These are phyloP conservation scores for Ceraceosorus guamensis DNA, from an alignment of 1,284 basidiomycete species.

Conservation along the genomic window DNA sequence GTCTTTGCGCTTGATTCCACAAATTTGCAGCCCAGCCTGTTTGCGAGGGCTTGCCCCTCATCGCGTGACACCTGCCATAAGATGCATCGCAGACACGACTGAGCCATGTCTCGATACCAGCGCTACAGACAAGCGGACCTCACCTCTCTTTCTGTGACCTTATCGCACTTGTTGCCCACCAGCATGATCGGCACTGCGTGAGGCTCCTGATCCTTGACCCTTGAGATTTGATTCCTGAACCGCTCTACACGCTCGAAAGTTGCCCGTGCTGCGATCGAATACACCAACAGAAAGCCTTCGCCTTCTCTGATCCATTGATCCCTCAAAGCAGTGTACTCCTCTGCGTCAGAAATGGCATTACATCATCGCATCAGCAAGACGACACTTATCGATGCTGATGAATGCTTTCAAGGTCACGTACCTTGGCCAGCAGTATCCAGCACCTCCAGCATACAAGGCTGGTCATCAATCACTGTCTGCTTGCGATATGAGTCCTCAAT, in stretches of 20 bases:
- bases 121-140: too few relatives aligned
- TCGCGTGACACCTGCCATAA: conserved; percentile 23
- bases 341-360: conserved; percentile 13
- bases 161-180: conserved; percentile 80
- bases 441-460: conserved; percentile 62
- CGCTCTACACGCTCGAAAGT: conserved; percentile 49
- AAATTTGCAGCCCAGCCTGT: conserved; percentile 48
- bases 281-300: conserved; percentile 50
- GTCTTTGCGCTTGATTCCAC: conserved; percentile 50
- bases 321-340: conserved; percentile 50
- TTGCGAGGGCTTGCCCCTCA: conserved; percentile 47
- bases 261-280: conserved; percentile 49
- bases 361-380: conserved; percentile 1
- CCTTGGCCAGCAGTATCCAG: conserved; percentile 81
- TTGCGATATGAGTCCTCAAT: conserved; percentile 51
- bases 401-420: conserved; percentile 2
- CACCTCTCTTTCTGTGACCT: conserved; percentile 73
- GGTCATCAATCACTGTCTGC: conserved; percentile 49
- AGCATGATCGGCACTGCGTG: conserved; percentile 64
- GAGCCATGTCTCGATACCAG: too few relatives aligned
- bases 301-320: conserved; percentile 52
- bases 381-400: neutral
- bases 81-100: neutral
- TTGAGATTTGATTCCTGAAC: conserved; percentile 48
- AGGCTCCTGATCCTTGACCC: conserved; percentile 48